A percentile compares a stretch with the other conserved stretches of the same genome.
Conservation (phyloP, 495 filamentous ascomycete species). For the Geopyxis carbonaria region DNA sequence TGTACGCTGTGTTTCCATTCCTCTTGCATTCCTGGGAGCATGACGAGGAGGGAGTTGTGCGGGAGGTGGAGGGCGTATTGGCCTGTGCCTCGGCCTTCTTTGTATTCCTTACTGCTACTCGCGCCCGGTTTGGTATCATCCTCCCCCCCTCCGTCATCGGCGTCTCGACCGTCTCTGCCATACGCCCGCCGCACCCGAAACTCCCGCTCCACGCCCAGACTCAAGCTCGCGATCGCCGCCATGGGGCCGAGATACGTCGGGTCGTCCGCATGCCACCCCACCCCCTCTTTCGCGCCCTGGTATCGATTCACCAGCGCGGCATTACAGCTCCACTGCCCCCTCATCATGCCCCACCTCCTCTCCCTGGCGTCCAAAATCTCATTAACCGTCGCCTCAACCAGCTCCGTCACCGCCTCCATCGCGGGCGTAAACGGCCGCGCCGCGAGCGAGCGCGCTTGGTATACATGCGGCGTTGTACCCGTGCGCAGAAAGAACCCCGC, state of each 20-base stretch:
- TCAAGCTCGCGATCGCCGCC: slow-evolving; percentile 74
- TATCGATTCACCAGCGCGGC: slow-evolving; percentile 93
- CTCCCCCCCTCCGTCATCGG: slow-evolving; percentile 15
- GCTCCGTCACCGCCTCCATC: slow-evolving; percentile 5
- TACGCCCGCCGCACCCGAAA: slow-evolving; percentile 70
- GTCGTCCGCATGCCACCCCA: slow-evolving; percentile 85
- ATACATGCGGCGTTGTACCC: slow-evolving; percentile 29
- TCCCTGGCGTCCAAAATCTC: slow-evolving; percentile 45
- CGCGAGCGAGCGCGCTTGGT: slow-evolving; percentile 12
- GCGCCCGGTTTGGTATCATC: slow-evolving; percentile 19
- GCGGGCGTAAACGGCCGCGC: slow-evolving; percentile 12
- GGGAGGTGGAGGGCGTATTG: slow-evolving; percentile 84
- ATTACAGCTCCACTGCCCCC: slow-evolving; percentile 57
- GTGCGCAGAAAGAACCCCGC: slow-evolving; percentile 59
- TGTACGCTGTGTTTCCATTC: slow-evolving; percentile 65
- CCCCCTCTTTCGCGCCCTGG: slow-evolving; percentile 54
- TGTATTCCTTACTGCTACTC: slow-evolving; percentile 22
- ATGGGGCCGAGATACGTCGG: slow-evolving; percentile 83
- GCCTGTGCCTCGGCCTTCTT: slow-evolving; percentile 45
- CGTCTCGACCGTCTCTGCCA: slow-evolving; percentile 4
- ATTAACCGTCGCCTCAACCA: slow-evolving; percentile 60
- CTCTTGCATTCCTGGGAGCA: slow-evolving; percentile 87
- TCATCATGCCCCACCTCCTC: slow-evolving; percentile 44
- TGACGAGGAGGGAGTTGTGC: slow-evolving; percentile 81
- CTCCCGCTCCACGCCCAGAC: slow-evolving; percentile 74